Conservation (phyloP, 208 protist genomes). For the Trypanosoma platydactyli region DNA sequence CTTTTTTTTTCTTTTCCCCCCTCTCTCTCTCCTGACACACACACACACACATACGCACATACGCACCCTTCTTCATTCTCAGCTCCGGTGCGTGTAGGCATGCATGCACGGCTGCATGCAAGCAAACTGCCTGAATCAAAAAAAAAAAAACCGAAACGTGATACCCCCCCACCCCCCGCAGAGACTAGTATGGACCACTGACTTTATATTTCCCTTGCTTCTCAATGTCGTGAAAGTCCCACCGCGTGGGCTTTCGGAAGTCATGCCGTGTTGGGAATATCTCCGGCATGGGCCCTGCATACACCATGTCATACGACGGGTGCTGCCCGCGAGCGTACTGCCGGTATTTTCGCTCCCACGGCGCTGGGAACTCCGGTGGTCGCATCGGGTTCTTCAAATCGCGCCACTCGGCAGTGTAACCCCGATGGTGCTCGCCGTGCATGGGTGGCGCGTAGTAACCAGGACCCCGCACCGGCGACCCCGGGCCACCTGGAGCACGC, state of each 20-base stretch:
- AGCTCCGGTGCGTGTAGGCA: too few species aligned
- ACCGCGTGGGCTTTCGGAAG: constrained; percentile 87
- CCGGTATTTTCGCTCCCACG: constrained; percentile 90
- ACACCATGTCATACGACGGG: constrained; percentile 91
- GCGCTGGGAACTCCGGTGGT: constrained; percentile 80
- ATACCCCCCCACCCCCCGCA: too few species aligned
- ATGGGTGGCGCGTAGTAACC: constrained; percentile 90
- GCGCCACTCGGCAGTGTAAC: constrained; percentile 90
- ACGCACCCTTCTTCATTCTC: too few species aligned
- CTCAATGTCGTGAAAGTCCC: constrained; percentile 91
- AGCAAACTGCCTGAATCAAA: neutral
- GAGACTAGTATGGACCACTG: constrained; percentile 83
- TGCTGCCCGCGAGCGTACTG: constrained; percentile 90
- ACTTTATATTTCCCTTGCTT: constrained; percentile 87
- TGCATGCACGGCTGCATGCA: too few species aligned
- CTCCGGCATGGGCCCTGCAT: constrained; percentile 90
- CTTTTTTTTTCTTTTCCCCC: too few species aligned
- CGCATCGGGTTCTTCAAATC: constrained; percentile 87
- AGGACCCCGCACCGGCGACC: constrained; percentile 81
- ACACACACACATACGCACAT: too few species aligned
- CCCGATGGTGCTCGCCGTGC: constrained; percentile 84
- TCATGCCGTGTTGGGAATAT: constrained; percentile 87
- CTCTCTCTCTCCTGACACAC: too few species aligned
- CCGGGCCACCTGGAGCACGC: constrained; percentile 81
- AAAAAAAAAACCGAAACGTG: constrained; percentile 5